phyloP scores from a whole-genome alignment of 345 rosid genomes.

The Reutealis trisperma region DNA sequence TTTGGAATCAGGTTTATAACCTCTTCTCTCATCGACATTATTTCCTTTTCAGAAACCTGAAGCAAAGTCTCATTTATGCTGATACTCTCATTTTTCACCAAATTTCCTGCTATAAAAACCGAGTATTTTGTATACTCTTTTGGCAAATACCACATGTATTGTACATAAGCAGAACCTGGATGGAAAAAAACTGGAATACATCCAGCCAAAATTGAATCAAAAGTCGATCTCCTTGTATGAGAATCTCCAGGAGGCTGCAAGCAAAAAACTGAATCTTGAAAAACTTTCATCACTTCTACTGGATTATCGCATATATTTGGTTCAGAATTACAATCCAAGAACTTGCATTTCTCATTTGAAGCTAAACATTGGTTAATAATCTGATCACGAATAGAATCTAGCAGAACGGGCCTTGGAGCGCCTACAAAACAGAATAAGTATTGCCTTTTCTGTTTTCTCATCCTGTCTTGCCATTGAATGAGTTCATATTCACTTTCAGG shows the following conservation, averaged over 20 bases:
- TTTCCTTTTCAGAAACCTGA: not conserved
- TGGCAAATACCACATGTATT: conserved; percentile 23
- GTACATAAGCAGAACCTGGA: conserved; percentile 25
- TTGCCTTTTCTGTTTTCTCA: conserved; percentile 1
- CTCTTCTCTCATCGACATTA: conserved; percentile 11
- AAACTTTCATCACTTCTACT: conserved; percentile 12
- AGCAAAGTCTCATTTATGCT: conserved; percentile 9
- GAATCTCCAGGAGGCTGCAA: conserved; percentile 31
- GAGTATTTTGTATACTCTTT: conserved; percentile 17
- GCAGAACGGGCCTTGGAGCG: conserved; percentile 5
- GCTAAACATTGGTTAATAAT: conserved; percentile 21
- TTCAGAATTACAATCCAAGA: conserved; percentile 6
- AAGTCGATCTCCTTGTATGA: conserved; percentile 16
- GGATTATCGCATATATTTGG: conserved; percentile 20
- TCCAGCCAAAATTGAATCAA: conserved; percentile 22
- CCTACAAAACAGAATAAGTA: conserved; percentile 15
- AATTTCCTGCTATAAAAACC: conserved; percentile 17
- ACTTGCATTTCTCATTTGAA: conserved; percentile 12
- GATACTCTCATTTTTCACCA: conserved; percentile 10
- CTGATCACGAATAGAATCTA: conserved; percentile 10
- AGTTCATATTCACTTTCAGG: conserved; percentile 9
- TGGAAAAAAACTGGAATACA: conserved; percentile 31
- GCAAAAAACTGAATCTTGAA: conserved; percentile 21
- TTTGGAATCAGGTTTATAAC: conserved; percentile 23
- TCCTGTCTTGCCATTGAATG: conserved; percentile 18